phyloP scores from a whole-genome alignment of 2,329 filamentous ascomycete species.

The Colletotrichum tropicicola region DNA sequence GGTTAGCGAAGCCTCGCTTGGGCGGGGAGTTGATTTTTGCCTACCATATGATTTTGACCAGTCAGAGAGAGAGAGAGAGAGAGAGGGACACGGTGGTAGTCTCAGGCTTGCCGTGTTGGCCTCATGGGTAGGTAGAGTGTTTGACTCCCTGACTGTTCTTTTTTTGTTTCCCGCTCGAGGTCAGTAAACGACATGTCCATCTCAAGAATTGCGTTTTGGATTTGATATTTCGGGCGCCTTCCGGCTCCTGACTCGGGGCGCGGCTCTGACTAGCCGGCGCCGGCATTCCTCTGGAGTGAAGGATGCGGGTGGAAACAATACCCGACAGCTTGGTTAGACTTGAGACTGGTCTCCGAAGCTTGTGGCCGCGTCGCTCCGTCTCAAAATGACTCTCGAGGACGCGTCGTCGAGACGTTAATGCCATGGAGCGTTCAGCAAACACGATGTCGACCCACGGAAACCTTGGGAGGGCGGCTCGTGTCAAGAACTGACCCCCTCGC shows the following conservation, averaged over 20 bases:
- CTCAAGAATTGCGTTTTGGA: no score
- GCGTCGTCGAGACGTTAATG: no score
- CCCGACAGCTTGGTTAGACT: neutral
- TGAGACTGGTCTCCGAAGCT: conserved; percentile 1
- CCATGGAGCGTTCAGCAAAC: no score
- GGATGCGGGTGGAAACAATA: neutral
- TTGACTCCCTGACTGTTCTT: conserved; percentile 5
- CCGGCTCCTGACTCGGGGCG: neutral
- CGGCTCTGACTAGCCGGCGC: neutral
- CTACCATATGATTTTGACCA: no score
- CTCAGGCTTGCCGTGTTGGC: no score
- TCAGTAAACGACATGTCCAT: neutral
- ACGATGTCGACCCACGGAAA: no score
- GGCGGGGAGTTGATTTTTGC: conserved; percentile 13
- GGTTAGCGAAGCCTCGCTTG: neutral
- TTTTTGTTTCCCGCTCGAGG: neutral
- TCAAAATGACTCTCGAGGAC: neutral
- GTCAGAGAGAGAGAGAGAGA: no score
- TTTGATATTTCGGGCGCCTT: neutral
- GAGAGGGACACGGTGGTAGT: no score
- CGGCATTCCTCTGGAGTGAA: neutral
- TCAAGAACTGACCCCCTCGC: no score
- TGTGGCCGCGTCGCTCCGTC: neutral
- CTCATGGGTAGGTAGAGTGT: no score
- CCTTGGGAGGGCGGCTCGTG: no score